Conservation (phyloP, 805 yeast genomes). For the Kluyveromyces nonfermentans region DNA sequence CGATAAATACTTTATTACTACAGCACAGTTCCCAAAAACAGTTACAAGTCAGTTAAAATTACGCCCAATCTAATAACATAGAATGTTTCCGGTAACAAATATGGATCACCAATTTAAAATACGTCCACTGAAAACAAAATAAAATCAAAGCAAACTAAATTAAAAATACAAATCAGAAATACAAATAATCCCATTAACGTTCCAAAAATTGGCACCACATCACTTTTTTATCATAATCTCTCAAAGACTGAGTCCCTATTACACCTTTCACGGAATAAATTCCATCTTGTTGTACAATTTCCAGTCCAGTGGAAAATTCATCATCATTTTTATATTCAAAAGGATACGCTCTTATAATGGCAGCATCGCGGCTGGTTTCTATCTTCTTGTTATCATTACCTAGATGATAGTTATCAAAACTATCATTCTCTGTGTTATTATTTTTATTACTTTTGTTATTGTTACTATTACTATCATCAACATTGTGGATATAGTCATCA, state of each 20-base stretch:
- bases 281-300: not conserved
- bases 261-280: not conserved
- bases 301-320: slow-evolving; percentile 2
- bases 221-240: not conserved
- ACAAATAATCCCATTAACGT: not conserved
- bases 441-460: too few relatives aligned
- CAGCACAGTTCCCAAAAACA: too few relatives aligned
- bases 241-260: not conserved
- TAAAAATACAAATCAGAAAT: not conserved
- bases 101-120: too few relatives aligned
- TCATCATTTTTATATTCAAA: slow-evolving; percentile 6
- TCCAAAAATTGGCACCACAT: slow-evolving; percentile 3
- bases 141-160: too few relatives aligned
- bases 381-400: not conserved
- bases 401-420: too few relatives aligned
- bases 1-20: too few relatives aligned
- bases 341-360: slow-evolving; percentile 24
- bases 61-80: too few relatives aligned
- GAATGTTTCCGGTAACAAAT: too few relatives aligned
- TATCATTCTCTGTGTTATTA: too few relatives aligned
- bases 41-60: too few relatives aligned
- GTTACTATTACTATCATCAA: slow-evolving; percentile 1
- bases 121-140: too few relatives aligned
- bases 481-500: not conserved
- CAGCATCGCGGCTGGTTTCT: slow-evolving; percentile 15